These are phyloP conservation scores for Suillus weaverae DNA, from an alignment of 768 basidiomycete genomes.

Conservation along the genomic window DNA sequence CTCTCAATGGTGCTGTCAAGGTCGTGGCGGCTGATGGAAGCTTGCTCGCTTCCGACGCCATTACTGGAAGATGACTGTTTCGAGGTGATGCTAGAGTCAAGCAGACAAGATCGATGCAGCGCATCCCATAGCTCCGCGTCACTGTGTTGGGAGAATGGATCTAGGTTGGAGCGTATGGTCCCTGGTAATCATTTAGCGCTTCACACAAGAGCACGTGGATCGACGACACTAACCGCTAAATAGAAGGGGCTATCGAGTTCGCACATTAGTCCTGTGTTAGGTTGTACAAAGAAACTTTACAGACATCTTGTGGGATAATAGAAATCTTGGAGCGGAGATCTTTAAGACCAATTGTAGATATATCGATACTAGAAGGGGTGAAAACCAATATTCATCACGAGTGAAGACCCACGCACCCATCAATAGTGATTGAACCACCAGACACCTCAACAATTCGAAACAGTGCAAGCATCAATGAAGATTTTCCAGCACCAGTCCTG, in stretches of 20 bases:
- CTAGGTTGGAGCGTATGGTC: slow-evolving; percentile 57
- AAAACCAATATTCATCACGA: background rate
- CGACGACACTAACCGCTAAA: slow-evolving; percentile 49
- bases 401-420: slow-evolving; percentile 43
- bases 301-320: slow-evolving; percentile 69
- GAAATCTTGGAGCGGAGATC: slow-evolving; percentile 60
- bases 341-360: slow-evolving; percentile 64
- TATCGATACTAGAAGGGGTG: slow-evolving; percentile 50
- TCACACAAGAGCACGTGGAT: slow-evolving; percentile 19
- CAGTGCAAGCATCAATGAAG: slow-evolving; percentile 62
- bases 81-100: slow-evolving; percentile 28
- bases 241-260: slow-evolving; percentile 45
- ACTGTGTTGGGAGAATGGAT: slow-evolving; percentile 60
- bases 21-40: slow-evolving; percentile 39
- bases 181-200: slow-evolving; percentile 40
- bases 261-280: background rate
- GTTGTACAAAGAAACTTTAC: slow-evolving; percentile 15
- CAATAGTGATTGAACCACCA: slow-evolving; percentile 59
- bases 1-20: slow-evolving; percentile 53
- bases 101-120: slow-evolving; percentile 58
- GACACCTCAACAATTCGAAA: slow-evolving; percentile 70
- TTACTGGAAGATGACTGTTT: slow-evolving; percentile 21
- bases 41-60: slow-evolving; percentile 13
- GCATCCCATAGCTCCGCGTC: slow-evolving; percentile 73
- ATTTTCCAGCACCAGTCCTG: slow-evolving; percentile 58